These are phyloP conservation scores for Hanseniaspora taiwanica DNA, from an alignment of 805 yeast genomes.

Conservation along the genomic window DNA sequence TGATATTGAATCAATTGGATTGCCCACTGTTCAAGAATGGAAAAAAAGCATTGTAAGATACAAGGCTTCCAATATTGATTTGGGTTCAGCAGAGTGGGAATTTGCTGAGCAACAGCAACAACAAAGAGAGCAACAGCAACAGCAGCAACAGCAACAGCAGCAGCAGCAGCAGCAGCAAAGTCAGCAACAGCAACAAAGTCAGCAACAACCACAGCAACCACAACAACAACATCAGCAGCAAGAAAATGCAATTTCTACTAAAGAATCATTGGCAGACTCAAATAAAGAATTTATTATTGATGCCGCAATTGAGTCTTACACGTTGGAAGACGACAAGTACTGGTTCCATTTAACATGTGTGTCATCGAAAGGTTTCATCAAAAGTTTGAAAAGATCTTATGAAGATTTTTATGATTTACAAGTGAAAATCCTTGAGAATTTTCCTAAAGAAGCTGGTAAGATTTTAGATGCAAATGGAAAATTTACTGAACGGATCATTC, in stretches of 20 bases:
- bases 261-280: constrained; percentile 5
- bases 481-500: constrained; percentile 66
- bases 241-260: too few species aligned
- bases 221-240: constrained; percentile 1
- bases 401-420: constrained; percentile 95
- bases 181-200: constrained; percentile 6
- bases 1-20: constrained; percentile 49
- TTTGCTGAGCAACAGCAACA: not conserved
- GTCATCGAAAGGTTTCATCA: constrained; percentile 49
- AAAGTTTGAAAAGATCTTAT: constrained; percentile 76
- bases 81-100: constrained; percentile 14
- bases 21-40: constrained; percentile 96
- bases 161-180: constrained; percentile 8
- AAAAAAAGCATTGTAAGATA: constrained; percentile 80
- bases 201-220: not conserved
- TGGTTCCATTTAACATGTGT: constrained; percentile 70
- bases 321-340: constrained; percentile 72
- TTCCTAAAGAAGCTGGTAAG: constrained; percentile 89
- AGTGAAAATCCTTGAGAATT: constrained; percentile 63
- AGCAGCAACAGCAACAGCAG: constrained; percentile 8
- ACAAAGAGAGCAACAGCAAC: not conserved
- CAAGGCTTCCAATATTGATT: constrained; percentile 75
- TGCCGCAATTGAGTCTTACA: constrained; percentile 69
- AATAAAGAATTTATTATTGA: constrained; percentile 13
- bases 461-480: constrained; percentile 32